These are phyloP conservation scores for Candida pseudofarinosa DNA, from an alignment of 805 yeast genomes.

Conservation along the genomic window DNA sequence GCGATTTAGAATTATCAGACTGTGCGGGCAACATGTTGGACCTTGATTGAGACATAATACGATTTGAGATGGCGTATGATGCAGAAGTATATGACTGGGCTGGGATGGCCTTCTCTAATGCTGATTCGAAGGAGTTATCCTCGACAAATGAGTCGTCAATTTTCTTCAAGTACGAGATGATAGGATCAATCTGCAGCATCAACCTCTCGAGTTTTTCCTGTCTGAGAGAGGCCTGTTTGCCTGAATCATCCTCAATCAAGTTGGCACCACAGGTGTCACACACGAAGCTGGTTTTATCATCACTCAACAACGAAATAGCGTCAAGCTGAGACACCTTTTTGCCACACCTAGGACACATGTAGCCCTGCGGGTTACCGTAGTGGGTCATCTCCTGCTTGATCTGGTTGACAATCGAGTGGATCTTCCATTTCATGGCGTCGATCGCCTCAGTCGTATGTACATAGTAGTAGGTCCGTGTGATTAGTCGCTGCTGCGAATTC, in stretches of 20 bases:
- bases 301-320: conserved; percentile 76
- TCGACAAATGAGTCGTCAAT: conserved; percentile 39
- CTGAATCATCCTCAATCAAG: conserved; percentile 83
- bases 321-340: conserved; percentile 81
- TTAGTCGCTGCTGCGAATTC: conserved; percentile 56
- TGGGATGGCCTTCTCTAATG: conserved; percentile 79
- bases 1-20: conserved; percentile 57
- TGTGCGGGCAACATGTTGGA: conserved; percentile 28
- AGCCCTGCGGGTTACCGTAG: conserved; percentile 90
- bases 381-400: conserved; percentile 80
- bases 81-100: conserved; percentile 70
- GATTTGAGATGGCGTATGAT: conserved; percentile 59
- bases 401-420: conserved; percentile 75
- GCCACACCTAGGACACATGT: conserved; percentile 81
- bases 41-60: conserved; percentile 26
- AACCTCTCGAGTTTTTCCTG: conserved; percentile 78
- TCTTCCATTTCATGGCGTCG: conserved; percentile 95
- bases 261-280: conserved; percentile 81
- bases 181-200: conserved; percentile 87
- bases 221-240: conserved; percentile 72
- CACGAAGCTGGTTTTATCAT: conserved; percentile 72
- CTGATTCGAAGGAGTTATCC: conserved; percentile 41
- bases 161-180: conserved; percentile 70
- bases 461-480: conserved; percentile 76
- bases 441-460: conserved; percentile 90